A percentile compares a stretch with the other conserved stretches of the same genome.
phyloP scores from a whole-genome alignment of 345 rosid genomes.

The Physaria fendleri region DNA sequence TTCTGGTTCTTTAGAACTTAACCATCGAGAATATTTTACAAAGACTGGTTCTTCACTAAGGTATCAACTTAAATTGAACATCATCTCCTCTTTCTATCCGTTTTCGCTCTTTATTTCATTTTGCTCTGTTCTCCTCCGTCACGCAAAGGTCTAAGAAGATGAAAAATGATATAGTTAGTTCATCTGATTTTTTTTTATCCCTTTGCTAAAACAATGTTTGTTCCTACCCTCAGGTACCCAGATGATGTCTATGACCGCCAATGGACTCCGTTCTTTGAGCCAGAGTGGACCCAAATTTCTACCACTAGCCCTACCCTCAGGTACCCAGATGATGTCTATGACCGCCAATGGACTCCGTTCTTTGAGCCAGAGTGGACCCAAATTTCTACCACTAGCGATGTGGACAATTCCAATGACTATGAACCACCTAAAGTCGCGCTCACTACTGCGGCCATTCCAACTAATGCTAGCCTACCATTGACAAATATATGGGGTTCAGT shows the following conservation, averaged over 20 bases:
- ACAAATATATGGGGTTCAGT: background rate
- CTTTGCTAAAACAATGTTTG: background rate
- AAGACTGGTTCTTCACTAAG: accelerated
- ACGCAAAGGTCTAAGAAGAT: background rate
- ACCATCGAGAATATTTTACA: background rate
- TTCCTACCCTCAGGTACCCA: background rate
- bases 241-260: slow-evolving; percentile 30
- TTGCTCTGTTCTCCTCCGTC: background rate
- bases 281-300: background rate
- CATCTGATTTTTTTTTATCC: too few relatives aligned
- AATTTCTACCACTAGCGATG: background rate
- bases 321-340: slow-evolving; percentile 28
- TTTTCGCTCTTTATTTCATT: background rate
- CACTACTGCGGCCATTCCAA: slow-evolving; percentile 13
- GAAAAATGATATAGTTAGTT: too few relatives aligned
- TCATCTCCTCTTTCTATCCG: background rate
- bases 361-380: background rate
- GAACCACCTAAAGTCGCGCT: slow-evolving; percentile 1
- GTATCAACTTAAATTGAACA: background rate
- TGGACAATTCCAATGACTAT: background rate
- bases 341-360: slow-evolving; percentile 25
- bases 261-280: background rate
- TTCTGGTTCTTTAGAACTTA: slow-evolving; percentile 14
- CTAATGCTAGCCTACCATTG: background rate
- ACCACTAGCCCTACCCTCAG: background rate